Base-by-base conservation (phyloP, 176 grass and related monocot species). In the Stipa capillata region DNA sequence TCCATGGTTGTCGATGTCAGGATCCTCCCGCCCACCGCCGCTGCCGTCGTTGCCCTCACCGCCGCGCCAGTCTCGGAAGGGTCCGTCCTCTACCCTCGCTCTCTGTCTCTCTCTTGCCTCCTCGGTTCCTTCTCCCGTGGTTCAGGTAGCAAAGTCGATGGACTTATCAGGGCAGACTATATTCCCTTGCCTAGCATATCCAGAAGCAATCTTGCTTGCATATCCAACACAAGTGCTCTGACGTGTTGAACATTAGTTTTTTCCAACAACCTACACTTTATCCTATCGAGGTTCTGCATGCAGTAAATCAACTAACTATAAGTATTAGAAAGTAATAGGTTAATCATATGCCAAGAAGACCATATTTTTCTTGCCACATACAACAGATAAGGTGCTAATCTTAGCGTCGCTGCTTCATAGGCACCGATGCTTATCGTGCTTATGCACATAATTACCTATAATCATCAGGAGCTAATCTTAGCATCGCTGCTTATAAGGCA, bases 141-240 rank as follows among this genome's bases (percentile, higher is more conserved):
- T 6, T 8, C 25, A 82, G 88, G 88, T 73, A 99, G 69, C 70
- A 99, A 63, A 81, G 87, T 99, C 83, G 96, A 92, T 75, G 96
- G 96, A 83, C 95, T 93, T 89, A 93, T 87, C 81, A 95, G 81
- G 29, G 96, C 88, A 69, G 90, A 93, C 49, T 99, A 92, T 36
- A 99, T 99, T 80, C 96, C 96, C 66, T 95, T 95, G 81, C 96
- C 92, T 65, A 99, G 87, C 96, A 99, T 99, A 79, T 99, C 92
- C 39, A 99, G 81, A 81, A 99, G 87, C 57, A 99, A 88, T 85
- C 96, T 93, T 87, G 92, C 96, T 91, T 99, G 96, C 96, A 99
- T 99, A 78, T 99, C 96, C 87, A 99, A 84, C 61, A 99, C 96
- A 91, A 99, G 90, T 80, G 96, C 96, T 35, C 92, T 91, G 25